These are phyloP conservation scores for Chaetomium cochliodes DNA, from an alignment of 495 filamentous ascomycete species.

Conservation along the genomic window DNA sequence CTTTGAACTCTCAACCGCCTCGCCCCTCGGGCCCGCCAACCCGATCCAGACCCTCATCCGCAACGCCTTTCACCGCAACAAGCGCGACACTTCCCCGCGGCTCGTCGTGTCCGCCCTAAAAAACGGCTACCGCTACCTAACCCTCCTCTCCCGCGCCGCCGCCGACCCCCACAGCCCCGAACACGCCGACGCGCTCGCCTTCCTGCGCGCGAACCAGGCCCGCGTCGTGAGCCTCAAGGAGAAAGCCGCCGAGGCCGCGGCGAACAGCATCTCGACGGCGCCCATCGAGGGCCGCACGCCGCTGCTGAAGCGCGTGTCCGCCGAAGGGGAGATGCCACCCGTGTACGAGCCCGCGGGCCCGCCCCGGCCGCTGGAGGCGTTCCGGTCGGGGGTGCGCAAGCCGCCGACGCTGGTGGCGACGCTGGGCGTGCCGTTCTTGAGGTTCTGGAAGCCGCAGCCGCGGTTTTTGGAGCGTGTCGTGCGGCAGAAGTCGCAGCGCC, in stretches of 20 bases:
- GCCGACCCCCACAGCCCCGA: constrained; percentile 22
- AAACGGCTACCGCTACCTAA: constrained; percentile 58
- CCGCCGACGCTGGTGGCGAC: constrained; percentile 59
- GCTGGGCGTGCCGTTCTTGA: constrained; percentile 64
- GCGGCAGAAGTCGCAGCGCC: constrained; percentile 47
- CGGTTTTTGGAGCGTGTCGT: constrained; percentile 56
- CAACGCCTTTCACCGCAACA: constrained; percentile 59
- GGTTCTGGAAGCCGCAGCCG: constrained; percentile 68
- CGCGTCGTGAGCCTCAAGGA: constrained; percentile 23
- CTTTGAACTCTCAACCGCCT: constrained; percentile 39
- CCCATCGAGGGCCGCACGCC: constrained; percentile 30
- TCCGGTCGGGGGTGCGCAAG: constrained; percentile 53
- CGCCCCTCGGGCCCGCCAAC: constrained; percentile 44
- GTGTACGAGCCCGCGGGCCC: constrained; percentile 44
- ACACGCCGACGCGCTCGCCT: constrained; percentile 34
- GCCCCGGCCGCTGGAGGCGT: constrained; percentile 43
- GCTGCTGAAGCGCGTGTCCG: constrained; percentile 36
- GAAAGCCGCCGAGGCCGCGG: constrained; percentile 1
- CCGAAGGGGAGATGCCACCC: constrained; percentile 38
- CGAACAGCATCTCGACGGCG: not conserved
- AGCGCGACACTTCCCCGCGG: constrained; percentile 52
- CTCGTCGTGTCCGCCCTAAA: constrained; percentile 55
- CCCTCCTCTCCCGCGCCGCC: constrained; percentile 27
- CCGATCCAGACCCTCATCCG: constrained; percentile 46
- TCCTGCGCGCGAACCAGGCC: constrained; percentile 37